phyloP scores from a whole-genome alignment of 2,329 filamentous ascomycete genomes.

The Tympanopsis confertula region DNA sequence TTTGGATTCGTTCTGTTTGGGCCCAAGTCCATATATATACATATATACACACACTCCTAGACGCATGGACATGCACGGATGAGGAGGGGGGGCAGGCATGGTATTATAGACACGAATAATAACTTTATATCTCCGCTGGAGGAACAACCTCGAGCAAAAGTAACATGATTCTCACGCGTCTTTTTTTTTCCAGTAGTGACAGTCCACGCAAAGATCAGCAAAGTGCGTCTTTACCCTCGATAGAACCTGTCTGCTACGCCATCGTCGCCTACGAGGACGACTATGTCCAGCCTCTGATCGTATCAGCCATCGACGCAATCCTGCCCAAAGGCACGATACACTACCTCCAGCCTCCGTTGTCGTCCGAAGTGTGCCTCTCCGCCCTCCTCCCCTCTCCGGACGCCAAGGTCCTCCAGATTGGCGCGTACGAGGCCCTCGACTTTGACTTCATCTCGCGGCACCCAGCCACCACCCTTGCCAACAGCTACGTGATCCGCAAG shows the following conservation, averaged over 20 bases:
- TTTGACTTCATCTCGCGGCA: constrained; percentile 63
- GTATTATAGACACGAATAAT: background rate
- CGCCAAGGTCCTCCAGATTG: constrained; percentile 61
- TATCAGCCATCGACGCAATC: constrained; percentile 54
- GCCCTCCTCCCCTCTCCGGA: constrained; percentile 18
- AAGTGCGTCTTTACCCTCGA: too few species aligned
- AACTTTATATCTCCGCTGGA: too few species aligned
- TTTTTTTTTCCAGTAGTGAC: too few species aligned
- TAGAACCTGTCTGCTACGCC: constrained; percentile 60
- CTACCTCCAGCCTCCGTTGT: constrained; percentile 35
- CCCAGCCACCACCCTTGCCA: constrained; percentile 54
- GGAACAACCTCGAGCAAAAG: too few species aligned
- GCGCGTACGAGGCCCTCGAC: constrained; percentile 76
- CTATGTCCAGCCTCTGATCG: constrained; percentile 80
- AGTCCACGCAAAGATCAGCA: too few species aligned
- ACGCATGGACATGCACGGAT: background rate
- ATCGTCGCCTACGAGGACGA: constrained; percentile 73
- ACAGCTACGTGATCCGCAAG: constrained; percentile 91
- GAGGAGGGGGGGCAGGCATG: background rate
- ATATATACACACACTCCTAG: constrained; percentile 3
- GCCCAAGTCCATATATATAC: constrained; percentile 7
- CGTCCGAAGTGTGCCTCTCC: constrained; percentile 20
- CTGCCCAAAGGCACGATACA: constrained; percentile 43
- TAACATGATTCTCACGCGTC: too few species aligned
- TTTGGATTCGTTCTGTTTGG: constrained; percentile 4